Evolutionary conservation across 2,329 filamentous ascomycete genomes (phyloP), one percentile per base, ranked within the genome.

Genomic region (Colletotrichum orchidophilum): DNA sequence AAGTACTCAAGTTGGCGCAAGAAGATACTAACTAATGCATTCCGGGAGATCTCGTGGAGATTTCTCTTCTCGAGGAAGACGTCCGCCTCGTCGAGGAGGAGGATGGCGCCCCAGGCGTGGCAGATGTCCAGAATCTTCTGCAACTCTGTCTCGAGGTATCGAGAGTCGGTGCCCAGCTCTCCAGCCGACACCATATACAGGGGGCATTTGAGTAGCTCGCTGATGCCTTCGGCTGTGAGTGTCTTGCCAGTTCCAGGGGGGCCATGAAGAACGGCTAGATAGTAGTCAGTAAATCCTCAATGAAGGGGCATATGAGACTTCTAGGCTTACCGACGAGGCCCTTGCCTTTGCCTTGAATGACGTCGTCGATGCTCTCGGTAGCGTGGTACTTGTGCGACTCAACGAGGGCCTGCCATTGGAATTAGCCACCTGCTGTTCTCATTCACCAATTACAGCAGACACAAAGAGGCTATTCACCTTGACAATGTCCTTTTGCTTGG

Each of bases 1-100:
- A 97, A 97, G 80, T 97, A 97, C 80, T 98, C 95, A 0, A 97
- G 86, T 67, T 96, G 87, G 0, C 95, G 91, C 2, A 97, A 84
- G 84, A 97, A 97, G 76, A 97, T 94, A 79, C 91, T 94, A 61
- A 97, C 94, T 1, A 96, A 88, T 0, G 93, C 93, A 75, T 97
- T 97, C 70, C 94, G 92, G 78, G 95, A 92, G 60, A 97, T 92
- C 75, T 97, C 94, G 73, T 94, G 91, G 76, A 94, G 91, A 54
- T 94, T 93, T 2, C 94, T 90, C 80, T 94, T 93, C 83, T 96
- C 93, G 13, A 97, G 84, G 82, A 95, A 95, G 5, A 95, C 92
- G 75, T 96, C 93, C 1, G 93, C 94, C 81, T 97, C 95, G 75
- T 97, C 94, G 0, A 97, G 88, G 2, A 97, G 87, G 0, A 97